Conservation (phyloP, 148 eudicot genomes). For the Cornus suecica region DNA sequence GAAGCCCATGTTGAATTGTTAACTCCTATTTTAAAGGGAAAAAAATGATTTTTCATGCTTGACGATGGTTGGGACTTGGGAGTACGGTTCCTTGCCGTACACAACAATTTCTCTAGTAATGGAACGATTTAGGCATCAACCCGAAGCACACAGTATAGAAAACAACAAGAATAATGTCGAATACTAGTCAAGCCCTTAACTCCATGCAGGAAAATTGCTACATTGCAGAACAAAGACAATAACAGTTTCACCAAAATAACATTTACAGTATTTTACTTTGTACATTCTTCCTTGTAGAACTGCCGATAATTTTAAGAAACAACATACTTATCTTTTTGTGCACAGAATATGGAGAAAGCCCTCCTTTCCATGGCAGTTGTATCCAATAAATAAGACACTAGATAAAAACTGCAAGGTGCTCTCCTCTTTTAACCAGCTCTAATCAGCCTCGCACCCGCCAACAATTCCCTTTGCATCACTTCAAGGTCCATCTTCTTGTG, state of each 20-base stretch:
- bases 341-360: no score
- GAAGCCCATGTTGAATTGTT: no score
- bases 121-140: neutral
- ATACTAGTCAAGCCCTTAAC: neutral
- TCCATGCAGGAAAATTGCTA: neutral
- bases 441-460: neutral
- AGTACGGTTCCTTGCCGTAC: no score
- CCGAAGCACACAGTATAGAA: no score
- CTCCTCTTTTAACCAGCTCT: neutral
- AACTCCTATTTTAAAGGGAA: no score
- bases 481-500: slow-evolving; percentile 44
- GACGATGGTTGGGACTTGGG: no score
- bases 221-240: neutral
- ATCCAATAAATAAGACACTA: neutral
- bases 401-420: neutral
- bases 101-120: no score
- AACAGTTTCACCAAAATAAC: no score
- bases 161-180: no score
- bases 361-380: no score
- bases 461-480: neutral
- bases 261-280: neutral
- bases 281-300: neutral
- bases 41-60: no score
- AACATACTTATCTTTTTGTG: neutral
- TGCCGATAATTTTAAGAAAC: no score